Conservation (phyloP, 2,329 filamentous ascomycete genomes). For the Fusarium poae region DNA sequence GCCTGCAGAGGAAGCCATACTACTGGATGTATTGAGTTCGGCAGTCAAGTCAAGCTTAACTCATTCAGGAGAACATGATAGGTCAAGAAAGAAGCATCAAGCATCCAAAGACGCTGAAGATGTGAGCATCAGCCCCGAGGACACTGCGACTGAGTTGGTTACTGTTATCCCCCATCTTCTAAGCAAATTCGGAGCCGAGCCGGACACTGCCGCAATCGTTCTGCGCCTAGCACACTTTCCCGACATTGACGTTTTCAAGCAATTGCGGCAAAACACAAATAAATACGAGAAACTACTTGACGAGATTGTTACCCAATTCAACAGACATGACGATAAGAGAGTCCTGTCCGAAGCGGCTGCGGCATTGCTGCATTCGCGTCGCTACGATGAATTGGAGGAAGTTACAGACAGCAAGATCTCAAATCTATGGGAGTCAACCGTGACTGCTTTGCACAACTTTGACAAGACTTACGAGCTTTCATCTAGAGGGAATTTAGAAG, state of each 20-base stretch:
- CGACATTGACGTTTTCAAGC: slow-evolving; percentile 88
- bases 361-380: slow-evolving; percentile 85
- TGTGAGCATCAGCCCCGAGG: slow-evolving; percentile 65
- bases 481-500: slow-evolving; percentile 75
- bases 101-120: slow-evolving; percentile 72
- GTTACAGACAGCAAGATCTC: slow-evolving; percentile 84
- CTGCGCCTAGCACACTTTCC: slow-evolving; percentile 88
- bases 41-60: slow-evolving; percentile 81
- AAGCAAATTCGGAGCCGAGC: slow-evolving; percentile 92
- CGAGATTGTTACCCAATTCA: slow-evolving; percentile 94
- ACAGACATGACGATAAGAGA: slow-evolving; percentile 87
- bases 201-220: slow-evolving; percentile 86
- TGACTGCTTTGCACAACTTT: slow-evolving; percentile 78
- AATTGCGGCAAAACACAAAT: slow-evolving; percentile 86
- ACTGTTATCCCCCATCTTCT: slow-evolving; percentile 84
- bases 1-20: slow-evolving; percentile 82
- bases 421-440: slow-evolving; percentile 86
- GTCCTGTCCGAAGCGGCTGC: slow-evolving; percentile 87
- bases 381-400: slow-evolving; percentile 90
- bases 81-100: slow-evolving; percentile 67
- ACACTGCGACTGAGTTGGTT: slow-evolving; percentile 82
- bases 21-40: slow-evolving; percentile 88
- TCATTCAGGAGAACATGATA: slow-evolving; percentile 74
- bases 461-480: slow-evolving; percentile 79
- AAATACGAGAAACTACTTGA: slow-evolving; percentile 85